Conservation (phyloP, 768 basidiomycete species). For the Pleurotus giganteus region DNA sequence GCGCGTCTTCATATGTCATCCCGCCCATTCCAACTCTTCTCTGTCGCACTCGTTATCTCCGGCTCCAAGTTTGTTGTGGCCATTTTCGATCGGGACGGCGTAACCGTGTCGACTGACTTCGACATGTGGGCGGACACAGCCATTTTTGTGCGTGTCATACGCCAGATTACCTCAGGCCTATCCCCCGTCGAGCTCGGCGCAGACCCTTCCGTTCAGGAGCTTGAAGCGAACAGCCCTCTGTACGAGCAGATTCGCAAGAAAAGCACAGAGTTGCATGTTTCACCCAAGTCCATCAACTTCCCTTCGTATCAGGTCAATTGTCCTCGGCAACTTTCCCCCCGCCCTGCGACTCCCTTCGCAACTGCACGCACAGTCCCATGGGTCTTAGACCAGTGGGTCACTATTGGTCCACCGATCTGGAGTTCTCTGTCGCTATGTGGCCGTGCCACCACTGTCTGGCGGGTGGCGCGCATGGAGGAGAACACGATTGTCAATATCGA, state of each 20-base stretch:
- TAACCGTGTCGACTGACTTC: slow-evolving; percentile 19
- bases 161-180: slow-evolving; percentile 17
- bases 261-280: neutral
- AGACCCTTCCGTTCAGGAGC: slow-evolving; percentile 15
- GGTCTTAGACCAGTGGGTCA: slow-evolving; percentile 14
- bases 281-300: neutral
- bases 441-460: slow-evolving; percentile 17
- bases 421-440: slow-evolving; percentile 16
- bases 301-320: neutral
- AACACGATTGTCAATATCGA: neutral
- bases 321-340: neutral
- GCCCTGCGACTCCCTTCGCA: neutral
- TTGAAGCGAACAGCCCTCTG: neutral
- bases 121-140: slow-evolving; percentile 20
- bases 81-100: slow-evolving; percentile 29
- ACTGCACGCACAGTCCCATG: neutral
- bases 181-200: slow-evolving; percentile 17
- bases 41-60: slow-evolving; percentile 25
- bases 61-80: slow-evolving; percentile 26
- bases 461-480: slow-evolving; percentile 1
- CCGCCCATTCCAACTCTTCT: slow-evolving; percentile 28
- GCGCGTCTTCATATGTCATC: slow-evolving; percentile 25
- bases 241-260: neutral
- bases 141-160: slow-evolving; percentile 24
- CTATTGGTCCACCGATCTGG: slow-evolving; percentile 19